Evolutionary conservation across 1,284 basidiomycete genomes (phyloP), one percentile per base, ranked within the genome.

Genomic region (Apiotrichum gamsii): DNA sequence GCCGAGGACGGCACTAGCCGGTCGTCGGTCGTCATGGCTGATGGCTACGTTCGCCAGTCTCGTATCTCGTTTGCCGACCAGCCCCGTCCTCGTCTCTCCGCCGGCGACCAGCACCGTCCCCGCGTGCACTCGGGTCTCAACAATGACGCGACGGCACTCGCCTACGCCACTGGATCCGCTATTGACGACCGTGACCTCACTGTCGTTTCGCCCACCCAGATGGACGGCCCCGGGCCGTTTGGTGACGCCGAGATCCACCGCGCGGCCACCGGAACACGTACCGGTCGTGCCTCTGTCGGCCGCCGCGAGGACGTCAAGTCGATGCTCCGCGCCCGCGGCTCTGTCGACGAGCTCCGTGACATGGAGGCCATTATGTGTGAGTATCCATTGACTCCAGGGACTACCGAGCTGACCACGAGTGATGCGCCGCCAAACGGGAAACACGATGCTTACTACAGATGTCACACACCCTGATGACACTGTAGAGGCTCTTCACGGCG

Each of bases 131-230:
- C 45, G 45, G 56, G 28, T 52, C 64, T 40, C 82, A 54, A 64
- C 31, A 42, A 45, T 36, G 25, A 28, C 25, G 25, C 25, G 11
- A 58, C 51, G 29, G 56, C 41, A 65, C 59, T 72, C 9, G 69
- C 60, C 5, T 75, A 76, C 32, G 67, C 57, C 19, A 54, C 55
- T 25, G 64, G 59, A 20, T 65, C 64, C 9, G 65, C 64, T 8
- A 47, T 67, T 25, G 64, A 64, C 25, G 69, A 72, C 37, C 25
- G 25, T 11, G 25, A 28, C 8, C 25, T 28, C 25, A 54, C 66
- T 31, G 55, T 62, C 43, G 58, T 82, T 50, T 82, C 80, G 11
- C 87, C 87, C 9, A 80, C 79, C 4, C 87, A 90, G 66, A 75
- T 80, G 0, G 67, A 72, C 23, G 87, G 87, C 29, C 78, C 87